Evolutionary conservation across 768 basidiomycete species (phyloP), one percentile per base, ranked within the genome.

Genomic region (Rhodotorula diobovata): DNA sequence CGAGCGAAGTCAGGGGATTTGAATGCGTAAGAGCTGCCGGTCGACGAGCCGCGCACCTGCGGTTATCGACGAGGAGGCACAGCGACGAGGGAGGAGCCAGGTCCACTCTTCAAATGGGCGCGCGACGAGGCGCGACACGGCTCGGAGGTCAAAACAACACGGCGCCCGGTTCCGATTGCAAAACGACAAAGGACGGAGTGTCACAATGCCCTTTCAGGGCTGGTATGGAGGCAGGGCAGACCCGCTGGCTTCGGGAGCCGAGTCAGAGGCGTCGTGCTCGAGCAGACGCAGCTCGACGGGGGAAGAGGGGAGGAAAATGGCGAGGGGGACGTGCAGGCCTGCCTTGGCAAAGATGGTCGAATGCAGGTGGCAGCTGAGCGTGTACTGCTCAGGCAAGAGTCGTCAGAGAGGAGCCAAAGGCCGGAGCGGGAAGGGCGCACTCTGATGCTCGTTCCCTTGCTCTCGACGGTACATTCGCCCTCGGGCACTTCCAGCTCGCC

Each of bases 231-330:
- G 56, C 23, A 28, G 43, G 18, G 43, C 30, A 18, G 59, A 60
- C 43, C 39, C 41, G n/a, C n/a, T 45, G 2, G 30, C 43, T 2
- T 10, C 43, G 21, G 59, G 45, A 10, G 2, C 14, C n/a, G 41
- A 14, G 23, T 7, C 55, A 18, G 20, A 11, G 11, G 57, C 39
- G 21, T 14, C 8, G 28, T 25, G 4, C 15, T 14, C n/a, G 28
- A 23, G 25, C 39, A 10, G 28, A 2, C 15, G 7, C 4, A 60
- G 35, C 34, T 62, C 61, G 65, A 54, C n/a, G 0, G 61, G 61
- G 11, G 66, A 20, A 0, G 70, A 71, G n/a, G 70, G 66, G 50
- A 67, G 48, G 45, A 67, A 63, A 12, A 71, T 35, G 28, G 70
- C 61, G 16, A 63, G 15, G 6, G 61, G 53, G 51, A 71, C 18